A percentile compares a stretch with the other conserved stretches of the same genome.
Evolutionary conservation across 306 rosid species (phyloP).

Genomic region (Malus fusca): DNA sequence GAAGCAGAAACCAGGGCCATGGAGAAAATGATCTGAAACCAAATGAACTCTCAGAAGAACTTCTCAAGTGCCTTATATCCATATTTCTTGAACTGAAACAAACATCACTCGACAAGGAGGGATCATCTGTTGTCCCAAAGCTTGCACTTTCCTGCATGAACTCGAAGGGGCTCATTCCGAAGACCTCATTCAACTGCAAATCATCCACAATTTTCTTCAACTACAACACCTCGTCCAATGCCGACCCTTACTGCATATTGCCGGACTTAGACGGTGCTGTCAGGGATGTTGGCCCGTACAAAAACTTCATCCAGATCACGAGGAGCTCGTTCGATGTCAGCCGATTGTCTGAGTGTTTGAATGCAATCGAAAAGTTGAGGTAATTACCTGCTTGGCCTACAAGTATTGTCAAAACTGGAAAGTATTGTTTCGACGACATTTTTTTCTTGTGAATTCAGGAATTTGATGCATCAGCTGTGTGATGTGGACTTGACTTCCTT

Average conservation of each 20-base stretch:
- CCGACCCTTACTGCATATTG: conserved; percentile 64
- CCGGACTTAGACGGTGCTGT: conserved; percentile 50
- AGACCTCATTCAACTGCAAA: conserved; percentile 53
- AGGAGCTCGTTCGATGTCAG: conserved; percentile 40
- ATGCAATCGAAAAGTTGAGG: conserved; percentile 57
- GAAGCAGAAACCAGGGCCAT: conserved; percentile 30
- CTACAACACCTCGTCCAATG: conserved; percentile 28
- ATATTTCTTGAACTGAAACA: conserved; percentile 72
- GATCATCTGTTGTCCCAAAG: conserved; percentile 50
- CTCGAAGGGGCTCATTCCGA: conserved; percentile 53
- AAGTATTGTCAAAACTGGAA: neutral
- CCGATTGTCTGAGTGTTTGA: conserved; percentile 37
- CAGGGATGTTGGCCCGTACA: conserved; percentile 70
- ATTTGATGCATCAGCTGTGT: conserved; percentile 53
- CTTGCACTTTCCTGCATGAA: conserved; percentile 62
- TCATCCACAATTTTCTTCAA: conserved; percentile 49
- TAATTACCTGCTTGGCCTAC: conserved; percentile 8
- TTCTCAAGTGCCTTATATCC: conserved; percentile 54
- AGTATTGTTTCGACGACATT: neutral
- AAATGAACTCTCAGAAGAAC: conserved; percentile 76
- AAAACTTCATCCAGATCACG: conserved; percentile 68
- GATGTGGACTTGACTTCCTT: conserved; percentile 59
- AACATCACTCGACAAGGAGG: conserved; percentile 45
- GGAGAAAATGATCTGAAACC: conserved; percentile 35
- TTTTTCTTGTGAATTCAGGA: conserved; percentile 25